A percentile compares a stretch with the other conserved stretches of the same genome.
phyloP scores from a whole-genome alignment of 1,284 basidiomycete genomes.

The Entoloma clypeatum region DNA sequence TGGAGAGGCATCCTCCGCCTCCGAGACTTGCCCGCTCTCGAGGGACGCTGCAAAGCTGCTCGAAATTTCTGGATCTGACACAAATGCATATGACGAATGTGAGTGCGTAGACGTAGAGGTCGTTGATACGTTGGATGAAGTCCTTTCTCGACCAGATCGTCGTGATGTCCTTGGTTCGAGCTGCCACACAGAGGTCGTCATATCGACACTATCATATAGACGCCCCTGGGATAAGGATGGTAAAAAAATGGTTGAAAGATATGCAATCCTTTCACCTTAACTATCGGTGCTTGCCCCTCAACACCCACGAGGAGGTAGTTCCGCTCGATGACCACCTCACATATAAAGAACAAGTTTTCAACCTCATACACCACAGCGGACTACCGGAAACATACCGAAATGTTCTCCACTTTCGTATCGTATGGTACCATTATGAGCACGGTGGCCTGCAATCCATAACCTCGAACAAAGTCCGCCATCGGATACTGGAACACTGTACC shows the following conservation, averaged over 20 bases:
- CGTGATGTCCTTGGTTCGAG: constrained; percentile 60
- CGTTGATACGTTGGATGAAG: constrained; percentile 69
- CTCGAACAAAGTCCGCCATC: constrained; percentile 5
- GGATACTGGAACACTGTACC: constrained; percentile 34
- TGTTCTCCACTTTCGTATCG: constrained; percentile 64
- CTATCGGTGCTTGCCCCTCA: constrained; percentile 58
- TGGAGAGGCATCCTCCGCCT: constrained; percentile 63
- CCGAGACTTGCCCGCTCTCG: constrained; percentile 66
- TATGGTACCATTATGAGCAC: constrained; percentile 70
- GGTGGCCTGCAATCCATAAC: constrained; percentile 54
- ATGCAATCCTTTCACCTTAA: constrained; percentile 53
- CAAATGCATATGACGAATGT: constrained; percentile 71
- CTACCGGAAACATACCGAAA: constrained; percentile 47
- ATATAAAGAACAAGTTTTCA: neutral
- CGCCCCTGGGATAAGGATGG: constrained; percentile 46
- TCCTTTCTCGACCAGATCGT: constrained; percentile 58
- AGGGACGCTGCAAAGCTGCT: constrained; percentile 77
- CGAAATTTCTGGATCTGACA: constrained; percentile 75
- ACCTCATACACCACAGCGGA: constrained; percentile 4
- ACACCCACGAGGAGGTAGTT: constrained; percentile 69
- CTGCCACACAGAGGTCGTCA: constrained; percentile 65
- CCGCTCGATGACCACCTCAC: constrained; percentile 65
- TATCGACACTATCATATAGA: constrained; percentile 64
- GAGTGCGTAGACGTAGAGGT: constrained; percentile 69
- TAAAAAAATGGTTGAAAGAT: neutral